These are phyloP conservation scores for Capronia coronata DNA, from an alignment of 2,329 filamentous ascomycete genomes.

Conservation along the genomic window DNA sequence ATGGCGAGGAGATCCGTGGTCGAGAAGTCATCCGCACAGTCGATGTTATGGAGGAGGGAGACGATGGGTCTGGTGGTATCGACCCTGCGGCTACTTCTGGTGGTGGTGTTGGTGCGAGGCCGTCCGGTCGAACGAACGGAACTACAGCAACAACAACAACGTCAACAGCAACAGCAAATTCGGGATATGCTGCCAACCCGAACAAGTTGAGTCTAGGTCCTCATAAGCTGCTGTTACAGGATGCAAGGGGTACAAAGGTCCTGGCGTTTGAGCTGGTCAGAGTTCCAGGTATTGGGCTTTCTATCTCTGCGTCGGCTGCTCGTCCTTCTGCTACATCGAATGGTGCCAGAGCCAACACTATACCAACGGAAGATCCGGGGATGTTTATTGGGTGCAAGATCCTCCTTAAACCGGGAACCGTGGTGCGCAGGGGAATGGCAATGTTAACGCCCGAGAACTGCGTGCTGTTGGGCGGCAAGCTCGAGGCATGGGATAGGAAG, in stretches of 20 bases:
- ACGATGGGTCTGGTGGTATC: constrained; percentile 16
- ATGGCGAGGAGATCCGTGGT: constrained; percentile 52
- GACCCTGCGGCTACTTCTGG: too few relatives aligned
- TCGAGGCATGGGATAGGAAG: constrained; percentile 69
- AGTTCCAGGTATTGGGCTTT: constrained; percentile 58
- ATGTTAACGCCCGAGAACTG: constrained; percentile 65
- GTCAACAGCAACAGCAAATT: too few relatives aligned
- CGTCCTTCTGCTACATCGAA: not conserved
- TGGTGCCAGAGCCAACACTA: too few relatives aligned
- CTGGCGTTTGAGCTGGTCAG: constrained; percentile 66
- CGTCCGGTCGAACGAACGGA: constrained; percentile 5
- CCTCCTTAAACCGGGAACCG: constrained; percentile 57
- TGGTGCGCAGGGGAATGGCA: constrained; percentile 69
- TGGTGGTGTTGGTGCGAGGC: too few relatives aligned
- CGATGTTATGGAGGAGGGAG: constrained; percentile 46
- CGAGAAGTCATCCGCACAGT: constrained; percentile 74
- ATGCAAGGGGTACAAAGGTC: constrained; percentile 61
- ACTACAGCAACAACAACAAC: constrained; percentile 15
- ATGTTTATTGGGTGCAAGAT: constrained; percentile 78
- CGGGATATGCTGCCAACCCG: not conserved
- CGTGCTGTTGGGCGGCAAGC: constrained; percentile 76
- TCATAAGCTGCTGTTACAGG: constrained; percentile 77
- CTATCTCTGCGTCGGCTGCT: constrained; percentile 10
- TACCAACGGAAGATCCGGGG: constrained; percentile 38
- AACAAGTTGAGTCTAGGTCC: constrained; percentile 48